Conservation (phyloP, 2,329 filamentous ascomycete genomes). For the Ophiostoma sp. region DNA sequence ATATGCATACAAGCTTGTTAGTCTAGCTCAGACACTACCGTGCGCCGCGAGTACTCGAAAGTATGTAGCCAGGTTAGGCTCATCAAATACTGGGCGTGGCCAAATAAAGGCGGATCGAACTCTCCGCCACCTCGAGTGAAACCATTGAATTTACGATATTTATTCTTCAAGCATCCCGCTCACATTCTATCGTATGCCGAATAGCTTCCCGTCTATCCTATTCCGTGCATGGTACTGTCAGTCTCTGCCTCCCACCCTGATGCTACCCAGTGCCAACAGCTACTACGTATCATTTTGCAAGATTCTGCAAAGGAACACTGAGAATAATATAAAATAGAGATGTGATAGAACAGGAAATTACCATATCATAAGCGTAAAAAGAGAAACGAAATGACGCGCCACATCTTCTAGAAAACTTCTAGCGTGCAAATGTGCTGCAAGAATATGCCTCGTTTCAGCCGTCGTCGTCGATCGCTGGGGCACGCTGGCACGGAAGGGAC, state of each 20-base stretch:
- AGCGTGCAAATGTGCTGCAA: slow-evolving; percentile 20
- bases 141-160: too few species aligned
- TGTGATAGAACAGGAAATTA: background rate
- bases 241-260: background rate
- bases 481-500: background rate
- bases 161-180: too few species aligned
- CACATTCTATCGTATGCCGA: too few species aligned
- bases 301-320: background rate
- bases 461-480: slow-evolving; percentile 19
- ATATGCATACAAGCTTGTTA: background rate
- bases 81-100: too few species aligned
- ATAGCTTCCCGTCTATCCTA: too few species aligned
- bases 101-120: background rate
- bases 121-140: background rate
- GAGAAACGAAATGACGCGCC: slow-evolving; percentile 19
- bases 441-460: slow-evolving; percentile 24
- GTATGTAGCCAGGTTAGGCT: background rate
- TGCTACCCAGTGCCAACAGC: background rate
- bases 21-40: background rate
- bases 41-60: too few species aligned
- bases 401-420: slow-evolving; percentile 28
- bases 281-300: background rate
- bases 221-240: too few species aligned
- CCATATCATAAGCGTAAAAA: background rate
- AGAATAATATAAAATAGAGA: background rate